These are phyloP conservation scores for Fusarium neocosmosporiellum DNA, from an alignment of 2,329 filamentous ascomycete species.

Conservation along the genomic window DNA sequence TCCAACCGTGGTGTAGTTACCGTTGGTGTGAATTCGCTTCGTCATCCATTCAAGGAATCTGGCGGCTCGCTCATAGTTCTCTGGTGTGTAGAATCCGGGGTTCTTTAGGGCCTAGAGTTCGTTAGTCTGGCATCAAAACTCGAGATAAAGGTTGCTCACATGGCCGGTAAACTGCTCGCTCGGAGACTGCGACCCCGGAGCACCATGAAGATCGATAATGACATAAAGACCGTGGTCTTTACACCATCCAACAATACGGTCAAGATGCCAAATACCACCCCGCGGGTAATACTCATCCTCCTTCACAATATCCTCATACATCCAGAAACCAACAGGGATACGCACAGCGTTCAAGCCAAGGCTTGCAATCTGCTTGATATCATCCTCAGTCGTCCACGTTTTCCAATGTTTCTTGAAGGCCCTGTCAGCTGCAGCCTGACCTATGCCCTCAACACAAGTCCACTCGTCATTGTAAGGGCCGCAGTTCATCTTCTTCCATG, in stretches of 20 bases:
- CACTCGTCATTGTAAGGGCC: constrained; percentile 40
- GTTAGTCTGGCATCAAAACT: fast-evolving
- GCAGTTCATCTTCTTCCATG: constrained; percentile 42
- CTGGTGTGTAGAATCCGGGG: constrained; percentile 65
- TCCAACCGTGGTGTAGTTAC: constrained; percentile 65
- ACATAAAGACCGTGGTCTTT: constrained; percentile 39
- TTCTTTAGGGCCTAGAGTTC: neutral
- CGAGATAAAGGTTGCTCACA: constrained; percentile 8
- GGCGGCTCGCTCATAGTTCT: constrained; percentile 66
- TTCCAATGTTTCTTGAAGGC: constrained; percentile 43
- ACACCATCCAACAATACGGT: constrained; percentile 42
- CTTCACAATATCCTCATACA: constrained; percentile 38
- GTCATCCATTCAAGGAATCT: constrained; percentile 67
- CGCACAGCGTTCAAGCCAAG: constrained; percentile 41
- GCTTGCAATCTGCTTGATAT: constrained; percentile 39
- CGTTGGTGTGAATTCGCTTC: constrained; percentile 60
- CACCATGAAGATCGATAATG: constrained; percentile 42
- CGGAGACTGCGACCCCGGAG: constrained; percentile 32
- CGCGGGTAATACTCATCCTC: constrained; percentile 37
- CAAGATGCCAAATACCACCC: constrained; percentile 41
- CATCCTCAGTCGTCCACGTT: constrained; percentile 36
- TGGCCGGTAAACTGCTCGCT: constrained; percentile 43
- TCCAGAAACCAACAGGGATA: constrained; percentile 44
- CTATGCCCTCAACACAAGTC: constrained; percentile 39
- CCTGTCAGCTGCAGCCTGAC: constrained; percentile 35